Base-by-base conservation (phyloP, 495 filamentous ascomycete species). In the Letharia columbiana region DNA sequence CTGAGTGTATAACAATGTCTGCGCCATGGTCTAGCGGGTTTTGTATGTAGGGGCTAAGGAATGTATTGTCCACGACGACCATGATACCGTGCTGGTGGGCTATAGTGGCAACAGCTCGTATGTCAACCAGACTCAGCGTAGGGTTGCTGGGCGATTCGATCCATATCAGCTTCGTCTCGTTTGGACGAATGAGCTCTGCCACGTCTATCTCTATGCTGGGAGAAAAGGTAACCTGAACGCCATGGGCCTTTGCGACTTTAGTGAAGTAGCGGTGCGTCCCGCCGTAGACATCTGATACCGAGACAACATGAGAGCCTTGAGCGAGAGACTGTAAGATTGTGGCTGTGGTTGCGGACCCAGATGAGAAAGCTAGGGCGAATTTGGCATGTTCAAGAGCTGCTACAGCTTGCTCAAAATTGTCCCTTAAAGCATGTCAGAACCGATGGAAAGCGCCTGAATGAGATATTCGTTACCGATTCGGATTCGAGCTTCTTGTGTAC, bases 251-350 rank as follows among this genome's bases (percentile, higher is more conserved):
- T 60, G 94, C 94, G 56, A 99, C 95, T 78, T 96, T 91, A 69
- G 94, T 99, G 84, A 99, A 99, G 79, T 99, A 99, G 67, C 94
- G 84, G 77, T 98, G 94, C 2, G 94, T 99, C 56, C 94, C 94
- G 65, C 94, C 94, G 73, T 99, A 99, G 58, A 99, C 91, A 74
- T 99, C 95, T 61, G 91, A 94, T 47, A 98, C 91, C 52, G 91
- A 96, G 70, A 99, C 85, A 67, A 98, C 88, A 78, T 99, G 94
- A 28, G 91, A 95, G 58, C 93, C 94, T 8, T 89, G 81, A 52
- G 95, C 91, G 62, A 99, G 86, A 58, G 89, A 93, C 74, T 99
- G 94, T 45, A 99, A 85, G 71, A 98, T 90, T 63, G 83, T 89
- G 62, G 95, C 92, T 1, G 95, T 99, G 13, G 93, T 90, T 39